Percentiles rank a stretch among this genome's conserved stretches.
phyloP scores from a whole-genome alignment of 352 stramenopile species.

The Phytophthora citricola region DNA sequence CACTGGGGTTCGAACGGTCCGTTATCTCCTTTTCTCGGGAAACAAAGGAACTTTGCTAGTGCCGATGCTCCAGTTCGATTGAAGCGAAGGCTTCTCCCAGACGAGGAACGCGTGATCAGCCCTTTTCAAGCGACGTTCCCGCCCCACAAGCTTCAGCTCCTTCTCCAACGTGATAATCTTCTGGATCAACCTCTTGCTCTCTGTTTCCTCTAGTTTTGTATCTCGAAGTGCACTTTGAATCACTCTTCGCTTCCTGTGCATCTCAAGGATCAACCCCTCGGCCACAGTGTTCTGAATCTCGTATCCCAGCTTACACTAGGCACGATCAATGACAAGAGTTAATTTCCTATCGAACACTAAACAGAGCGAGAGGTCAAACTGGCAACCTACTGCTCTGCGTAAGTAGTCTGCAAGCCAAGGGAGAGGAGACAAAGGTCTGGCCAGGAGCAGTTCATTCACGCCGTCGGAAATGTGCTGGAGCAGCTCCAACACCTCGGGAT shows the following conservation, averaged over 20 bases:
- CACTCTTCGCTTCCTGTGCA: constrained; percentile 74
- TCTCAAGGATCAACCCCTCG: constrained; percentile 60
- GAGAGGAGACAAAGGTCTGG: constrained; percentile 52
- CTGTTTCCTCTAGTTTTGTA: constrained; percentile 55
- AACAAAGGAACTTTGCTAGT: constrained; percentile 35
- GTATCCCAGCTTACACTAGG: constrained; percentile 68
- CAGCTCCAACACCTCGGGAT: constrained; percentile 37
- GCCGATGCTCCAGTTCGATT: constrained; percentile 66
- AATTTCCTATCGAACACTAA: not conserved
- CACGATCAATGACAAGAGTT: not conserved
- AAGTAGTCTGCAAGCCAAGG: constrained; percentile 69
- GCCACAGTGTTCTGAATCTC: constrained; percentile 48
- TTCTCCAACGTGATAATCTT: constrained; percentile 44
- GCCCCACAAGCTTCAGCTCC: constrained; percentile 42
- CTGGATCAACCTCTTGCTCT: constrained; percentile 58
- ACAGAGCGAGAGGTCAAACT: not conserved
- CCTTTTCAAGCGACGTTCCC: constrained; percentile 42
- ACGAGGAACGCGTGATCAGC: constrained; percentile 52
- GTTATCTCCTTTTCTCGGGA: not conserved
- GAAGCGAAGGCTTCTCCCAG: constrained; percentile 34
- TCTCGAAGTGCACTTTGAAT: constrained; percentile 62
- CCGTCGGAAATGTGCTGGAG: constrained; percentile 65
- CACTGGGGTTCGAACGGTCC: not conserved
- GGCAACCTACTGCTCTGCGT: constrained; percentile 47
- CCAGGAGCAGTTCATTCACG: constrained; percentile 54